phyloP scores from a whole-genome alignment of 306 rosid genomes.

The Begonia loranthoides region DNA sequence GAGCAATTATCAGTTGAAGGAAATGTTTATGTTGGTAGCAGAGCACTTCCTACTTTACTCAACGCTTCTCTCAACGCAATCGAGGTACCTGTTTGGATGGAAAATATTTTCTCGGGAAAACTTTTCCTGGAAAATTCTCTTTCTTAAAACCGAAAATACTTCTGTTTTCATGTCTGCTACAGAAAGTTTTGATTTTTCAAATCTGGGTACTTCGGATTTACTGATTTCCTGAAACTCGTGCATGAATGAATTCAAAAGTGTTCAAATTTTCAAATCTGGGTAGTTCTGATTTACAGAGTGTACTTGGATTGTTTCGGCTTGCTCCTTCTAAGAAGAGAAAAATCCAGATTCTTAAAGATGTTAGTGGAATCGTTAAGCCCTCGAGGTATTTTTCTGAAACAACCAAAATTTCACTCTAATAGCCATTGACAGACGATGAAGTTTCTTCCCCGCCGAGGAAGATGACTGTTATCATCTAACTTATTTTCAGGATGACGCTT shows the following conservation, averaged over 20 bases:
- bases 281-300: constrained; percentile 6
- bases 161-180: no score
- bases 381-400: constrained; percentile 24
- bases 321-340: constrained; percentile 47
- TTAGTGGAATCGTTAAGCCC: constrained; percentile 68
- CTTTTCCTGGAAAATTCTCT: not conserved
- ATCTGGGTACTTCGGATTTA: no score
- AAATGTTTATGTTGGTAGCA: constrained; percentile 64
- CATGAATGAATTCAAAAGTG: no score
- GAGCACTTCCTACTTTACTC: constrained; percentile 69
- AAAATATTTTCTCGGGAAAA: not conserved
- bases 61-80: constrained; percentile 46
- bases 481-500: constrained; percentile 41
- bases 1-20: constrained; percentile 55
- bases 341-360: constrained; percentile 53
- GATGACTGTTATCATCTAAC: no score
- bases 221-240: no score
- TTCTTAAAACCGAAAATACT: not conserved
- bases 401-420: not conserved
- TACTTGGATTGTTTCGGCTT: constrained; percentile 38
- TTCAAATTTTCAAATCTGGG: no score
- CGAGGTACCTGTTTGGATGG: constrained; percentile 32
- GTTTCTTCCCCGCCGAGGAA: no score
- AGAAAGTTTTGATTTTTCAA: no score
- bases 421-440: no score